These are phyloP conservation scores for Nicotiana tomentosiformis DNA, from an alignment of 257 asterid genomes.

Conservation along the genomic window DNA sequence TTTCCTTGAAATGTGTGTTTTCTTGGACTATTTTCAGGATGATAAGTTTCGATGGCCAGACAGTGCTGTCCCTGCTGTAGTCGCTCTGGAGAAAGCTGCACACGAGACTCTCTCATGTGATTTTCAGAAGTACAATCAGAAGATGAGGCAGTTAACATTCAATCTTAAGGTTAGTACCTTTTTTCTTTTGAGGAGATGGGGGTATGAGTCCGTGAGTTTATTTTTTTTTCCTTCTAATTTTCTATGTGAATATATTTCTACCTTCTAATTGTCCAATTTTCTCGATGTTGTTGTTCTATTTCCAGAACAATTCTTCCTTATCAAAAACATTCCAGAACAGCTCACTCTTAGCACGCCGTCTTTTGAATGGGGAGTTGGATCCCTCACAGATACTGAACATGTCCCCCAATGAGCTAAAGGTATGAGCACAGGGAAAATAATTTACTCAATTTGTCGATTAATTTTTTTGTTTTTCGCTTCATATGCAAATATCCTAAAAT, in stretches of 20 bases:
- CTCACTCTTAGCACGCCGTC: slow-evolving; percentile 50
- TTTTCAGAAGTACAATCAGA: slow-evolving; percentile 67
- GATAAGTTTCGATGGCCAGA: slow-evolving; percentile 56
- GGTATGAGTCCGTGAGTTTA: neutral
- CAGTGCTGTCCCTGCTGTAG: slow-evolving; percentile 49
- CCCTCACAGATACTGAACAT: slow-evolving; percentile 61
- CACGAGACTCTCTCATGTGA: slow-evolving; percentile 49
- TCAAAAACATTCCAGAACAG: slow-evolving; percentile 33
- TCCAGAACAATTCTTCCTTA: slow-evolving; percentile 30
- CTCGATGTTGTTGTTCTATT: slow-evolving; percentile 1
- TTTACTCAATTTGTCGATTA: neutral
- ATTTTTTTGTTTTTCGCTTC: neutral
- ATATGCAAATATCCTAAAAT: neutral
- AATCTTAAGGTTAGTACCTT: slow-evolving; percentile 57
- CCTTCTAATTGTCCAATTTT: slow-evolving; percentile 10
- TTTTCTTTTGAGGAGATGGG: neutral
- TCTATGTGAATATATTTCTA: neutral
- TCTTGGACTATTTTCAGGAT: slow-evolving; percentile 30
- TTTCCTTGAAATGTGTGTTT: neutral
- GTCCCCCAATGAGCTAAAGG: slow-evolving; percentile 82
- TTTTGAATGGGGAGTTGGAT: slow-evolving; percentile 71
- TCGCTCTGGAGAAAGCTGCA: slow-evolving; percentile 70
- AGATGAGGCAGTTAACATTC: slow-evolving; percentile 64
- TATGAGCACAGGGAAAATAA: slow-evolving; percentile 13
- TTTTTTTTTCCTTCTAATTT: slow-evolving; percentile 1